phyloP scores from a whole-genome alignment of 352 stramenopile species.

The Hyphochytrium catenoides region DNA sequence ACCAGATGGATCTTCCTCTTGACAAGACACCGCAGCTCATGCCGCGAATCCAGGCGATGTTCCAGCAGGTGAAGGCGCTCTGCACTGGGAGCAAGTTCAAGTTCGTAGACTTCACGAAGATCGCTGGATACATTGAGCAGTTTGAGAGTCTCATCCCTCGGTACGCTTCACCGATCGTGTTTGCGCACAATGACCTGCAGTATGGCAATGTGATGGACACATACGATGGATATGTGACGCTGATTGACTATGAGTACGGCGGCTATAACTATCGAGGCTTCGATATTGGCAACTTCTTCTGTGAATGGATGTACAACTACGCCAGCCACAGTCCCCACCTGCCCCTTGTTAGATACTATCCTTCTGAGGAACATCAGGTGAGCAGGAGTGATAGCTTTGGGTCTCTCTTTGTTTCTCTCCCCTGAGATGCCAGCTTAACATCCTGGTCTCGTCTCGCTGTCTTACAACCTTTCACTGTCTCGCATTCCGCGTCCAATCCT shows the following conservation, averaged over 20 bases:
- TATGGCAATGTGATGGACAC: slow-evolving; percentile 68
- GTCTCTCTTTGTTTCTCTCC: no score
- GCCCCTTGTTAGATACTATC: slow-evolving; percentile 43
- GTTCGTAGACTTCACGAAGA: slow-evolving; percentile 14
- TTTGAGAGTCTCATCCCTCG: slow-evolving; percentile 21
- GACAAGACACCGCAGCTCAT: not conserved
- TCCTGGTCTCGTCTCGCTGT: no score
- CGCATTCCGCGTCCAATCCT: no score
- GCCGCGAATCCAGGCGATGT: slow-evolving; percentile 10
- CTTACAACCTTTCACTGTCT: no score
- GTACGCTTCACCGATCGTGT: slow-evolving; percentile 38
- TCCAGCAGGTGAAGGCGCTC: slow-evolving; percentile 13
- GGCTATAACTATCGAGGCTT: slow-evolving; percentile 69
- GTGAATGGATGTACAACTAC: slow-evolving; percentile 54
- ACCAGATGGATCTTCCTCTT: slow-evolving; percentile 16
- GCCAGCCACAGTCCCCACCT: slow-evolving; percentile 47
- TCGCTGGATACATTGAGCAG: slow-evolving; percentile 20
- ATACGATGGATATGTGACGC: slow-evolving; percentile 28
- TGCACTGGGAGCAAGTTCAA: slow-evolving; percentile 25
- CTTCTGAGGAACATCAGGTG: no score
- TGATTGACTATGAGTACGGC: slow-evolving; percentile 85
- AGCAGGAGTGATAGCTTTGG: no score
- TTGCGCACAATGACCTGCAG: slow-evolving; percentile 78
- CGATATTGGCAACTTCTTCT: slow-evolving; percentile 79
- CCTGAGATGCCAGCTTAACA: no score